Base-by-base conservation (phyloP, 1,284 basidiomycete genomes). In the Puccinia coronata region DNA sequence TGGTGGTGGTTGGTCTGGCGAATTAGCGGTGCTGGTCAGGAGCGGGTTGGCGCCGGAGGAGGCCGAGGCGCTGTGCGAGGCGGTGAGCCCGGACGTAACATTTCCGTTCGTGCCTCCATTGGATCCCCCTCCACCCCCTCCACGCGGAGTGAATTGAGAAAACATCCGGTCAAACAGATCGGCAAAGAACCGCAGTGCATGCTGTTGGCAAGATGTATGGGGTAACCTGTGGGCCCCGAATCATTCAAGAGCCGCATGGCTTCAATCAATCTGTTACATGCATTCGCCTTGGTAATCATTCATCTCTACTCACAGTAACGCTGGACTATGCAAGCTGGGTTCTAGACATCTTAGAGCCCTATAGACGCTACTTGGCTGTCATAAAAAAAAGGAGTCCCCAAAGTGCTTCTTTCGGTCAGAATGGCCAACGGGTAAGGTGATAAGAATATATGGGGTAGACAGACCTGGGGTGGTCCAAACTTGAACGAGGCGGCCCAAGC, bases 401-500 rank as follows among this genome's bases (percentile, higher is more conserved):
- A 61, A 31, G 16, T 49, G 0, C 9, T 39, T 14, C 1, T 3
- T 57, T 39, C 36, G 36, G 36, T 12, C 28, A 36, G 41, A 55
- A 20, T 1, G 18, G 34, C 23, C 49, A 18, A 59, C 9, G n/a
- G 23, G 36, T 18, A 57, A 59, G 20, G 16, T 11, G 18, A 51
- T 23, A 31, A n/a, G 2, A 31, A 14, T 23, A 41, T n/a, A 39
- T 20, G 23, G 20, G 23, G 49, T 1, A 8, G 20, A 57, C 49
- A 6, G 34, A 72, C 78, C 28, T 86, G 86, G 6, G 87, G 87
- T 4, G 87, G 86, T 16, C 93, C 94, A 86, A 95, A 96, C 63
- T 94, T 90, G 85, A 94, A 94, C 23, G 94, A 92, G 20, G 93
- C 90, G 74, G 91, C 90, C 84, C 96, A 95, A 0, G 93, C 94